Evolutionary conservation across 208 protist genomes (phyloP).

Genomic region (Acanthamoeba pearcei): DNA sequence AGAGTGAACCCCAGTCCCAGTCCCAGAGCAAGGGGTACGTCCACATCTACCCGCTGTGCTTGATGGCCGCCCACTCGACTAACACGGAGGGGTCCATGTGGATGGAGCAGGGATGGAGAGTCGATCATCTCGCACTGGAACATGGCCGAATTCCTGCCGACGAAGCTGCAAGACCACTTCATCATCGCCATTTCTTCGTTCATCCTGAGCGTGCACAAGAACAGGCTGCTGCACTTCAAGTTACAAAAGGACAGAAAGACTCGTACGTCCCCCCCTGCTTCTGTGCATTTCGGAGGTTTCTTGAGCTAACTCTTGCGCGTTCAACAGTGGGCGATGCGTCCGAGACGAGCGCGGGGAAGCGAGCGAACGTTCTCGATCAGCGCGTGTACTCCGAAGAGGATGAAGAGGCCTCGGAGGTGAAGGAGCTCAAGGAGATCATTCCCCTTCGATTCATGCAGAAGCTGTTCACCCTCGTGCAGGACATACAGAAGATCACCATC

Average conservation of each 20-base stretch:
- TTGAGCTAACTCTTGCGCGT: background rate
- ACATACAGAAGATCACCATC: conserved; percentile 47
- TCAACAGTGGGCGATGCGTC: conserved; percentile 11
- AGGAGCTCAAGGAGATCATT: conserved; percentile 41
- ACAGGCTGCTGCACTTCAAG: conserved; percentile 19
- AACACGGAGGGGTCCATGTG: background rate
- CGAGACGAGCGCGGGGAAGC: conserved; percentile 2
- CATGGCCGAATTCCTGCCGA: conserved; percentile 70
- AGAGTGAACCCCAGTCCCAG: background rate
- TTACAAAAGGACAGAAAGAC: conserved; percentile 59
- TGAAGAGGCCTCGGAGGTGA: conserved; percentile 24
- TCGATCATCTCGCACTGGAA: conserved; percentile 74
- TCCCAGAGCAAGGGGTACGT: conserved; percentile 48
- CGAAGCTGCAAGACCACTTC: conserved; percentile 66
- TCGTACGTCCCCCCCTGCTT: background rate
- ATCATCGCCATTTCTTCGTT: conserved; percentile 63
- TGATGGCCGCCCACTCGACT: background rate
- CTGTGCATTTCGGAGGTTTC: background rate
- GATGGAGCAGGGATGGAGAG: background rate
- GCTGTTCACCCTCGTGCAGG: conserved; percentile 69
- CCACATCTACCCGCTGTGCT: background rate
- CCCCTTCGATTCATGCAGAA: conserved; percentile 68
- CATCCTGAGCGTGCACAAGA: conserved; percentile 29
- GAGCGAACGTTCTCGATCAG: conserved; percentile 56
- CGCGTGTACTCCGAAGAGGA: conserved; percentile 65